Evolutionary conservation across 768 basidiomycete species (phyloP), one percentile per base, ranked within the genome.

Genomic region (Pleurotus sapidus): DNA sequence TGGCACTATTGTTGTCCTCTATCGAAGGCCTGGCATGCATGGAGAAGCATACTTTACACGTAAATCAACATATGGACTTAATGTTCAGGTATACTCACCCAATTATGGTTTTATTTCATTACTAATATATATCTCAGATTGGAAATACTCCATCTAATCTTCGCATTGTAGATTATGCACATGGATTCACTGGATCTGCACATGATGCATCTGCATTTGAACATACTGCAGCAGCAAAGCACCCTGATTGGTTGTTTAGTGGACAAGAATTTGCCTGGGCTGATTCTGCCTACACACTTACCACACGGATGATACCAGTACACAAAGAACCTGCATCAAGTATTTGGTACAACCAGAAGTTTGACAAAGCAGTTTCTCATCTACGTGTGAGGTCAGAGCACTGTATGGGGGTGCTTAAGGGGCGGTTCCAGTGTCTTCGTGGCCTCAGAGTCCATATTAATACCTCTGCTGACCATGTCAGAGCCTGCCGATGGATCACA

Each of bases 1-100:
- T 57, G 68, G 72, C 7, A 72, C 69, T 1, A 63, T 70, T 8
- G 57, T 73, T 3, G 67, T 67, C 1, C 59, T 74, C 1, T 70
- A 64, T 47, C 56, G 61, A 8, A 65, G 64, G 40, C 74, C 74
- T 2, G 68, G 63, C 0, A 62, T 63, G 30, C 68, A 69, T 63
- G 72, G 75, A 1, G 68, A 75, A 47, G 68, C 67, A 14, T 77
- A 69, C 40, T 78, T 70, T 61, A 68, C 72, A 39, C 58, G 63
- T 3, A 71, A 67, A 56, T 46, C 45, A 17, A 67, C 65, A 47
- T 68, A 69, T 62, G 67, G 67, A 3, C 49, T 73, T 4, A 71
- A 68, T 57, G 57, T 71, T 17, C 68, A 70, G 65, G 71, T 71
- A 50, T 48, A 60, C 18, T 18, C 42, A 15, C 42, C 42, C 14